Base-by-base conservation (phyloP, 2,329 filamentous ascomycete species). In the Pseudocercospora crystallina region DNA sequence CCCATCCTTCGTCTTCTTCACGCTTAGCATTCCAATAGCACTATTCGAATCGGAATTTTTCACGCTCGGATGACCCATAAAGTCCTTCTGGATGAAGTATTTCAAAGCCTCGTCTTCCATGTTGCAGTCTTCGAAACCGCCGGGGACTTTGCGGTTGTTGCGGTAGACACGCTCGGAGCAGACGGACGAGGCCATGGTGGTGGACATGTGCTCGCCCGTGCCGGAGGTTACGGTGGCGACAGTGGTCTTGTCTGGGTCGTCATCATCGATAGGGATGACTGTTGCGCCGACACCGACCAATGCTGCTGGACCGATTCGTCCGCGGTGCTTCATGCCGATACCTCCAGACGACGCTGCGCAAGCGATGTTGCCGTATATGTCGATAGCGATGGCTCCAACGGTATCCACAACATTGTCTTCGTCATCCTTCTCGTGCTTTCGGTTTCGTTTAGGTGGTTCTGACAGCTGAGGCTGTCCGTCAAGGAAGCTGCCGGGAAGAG, bases 181-280 rank as follows among this genome's bases (percentile, higher is more conserved):
- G 48, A 86, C 85, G 51, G 86, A 85, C 5, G 94, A 91, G 9
- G 94, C 92, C 80, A 95, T 86, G 0, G 91, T 95, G 0, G 92
- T 96, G 32, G 90, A 89, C 87, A 99, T 99, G 68, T 99, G 94
- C 72, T 99, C 94, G 41, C 94, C 94, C 2, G 94, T 99, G 26
- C 94, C 94, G 66, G 90, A 96, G 34, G 90, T 95, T 15, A 96
- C 90, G 20, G 86, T 84, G 29, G 90, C 92, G 26, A 96, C 89
- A 39, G 80, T 83, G 7, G 83, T 79, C 39, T 78, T 75, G 2
- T 89, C 83, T 5, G 81, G 75, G 64, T 96, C 91, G 29, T 82
- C 78, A 2, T 81, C 75, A 55, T 90, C 83, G 20, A 78, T 76
- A 1, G 92, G 92, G n/a, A 96, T 81, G 26, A 99, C 86, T 32